phyloP scores from a whole-genome alignment of 352 stramenopile species.

The Pythium aphanidermatum region DNA sequence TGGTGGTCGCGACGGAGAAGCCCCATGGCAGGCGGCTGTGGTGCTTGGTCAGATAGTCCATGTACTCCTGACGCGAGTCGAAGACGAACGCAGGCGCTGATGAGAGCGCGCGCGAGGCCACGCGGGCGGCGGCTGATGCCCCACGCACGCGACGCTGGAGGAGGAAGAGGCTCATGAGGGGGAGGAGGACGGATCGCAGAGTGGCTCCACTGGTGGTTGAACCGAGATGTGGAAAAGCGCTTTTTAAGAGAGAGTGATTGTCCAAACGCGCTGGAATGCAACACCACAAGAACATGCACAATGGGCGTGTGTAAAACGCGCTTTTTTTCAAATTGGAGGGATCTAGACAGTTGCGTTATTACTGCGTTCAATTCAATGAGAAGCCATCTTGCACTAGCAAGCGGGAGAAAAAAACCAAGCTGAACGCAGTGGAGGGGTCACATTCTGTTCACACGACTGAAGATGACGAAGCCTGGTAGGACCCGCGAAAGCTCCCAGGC shows the following conservation, averaged over 20 bases:
- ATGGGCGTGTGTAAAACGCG: no score
- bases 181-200: background rate
- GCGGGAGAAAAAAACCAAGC: background rate
- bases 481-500: no score
- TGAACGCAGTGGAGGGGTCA: no score
- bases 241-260: slow-evolving; percentile 16
- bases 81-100: slow-evolving; percentile 66
- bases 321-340: no score
- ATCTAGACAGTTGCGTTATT: no score
- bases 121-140: slow-evolving; percentile 4
- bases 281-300: slow-evolving; percentile 18
- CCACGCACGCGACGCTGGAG: slow-evolving; percentile 3
- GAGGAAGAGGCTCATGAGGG: slow-evolving; percentile 15
- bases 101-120: slow-evolving; percentile 30
- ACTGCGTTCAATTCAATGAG: no score
- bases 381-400: no score
- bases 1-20: slow-evolving; percentile 77
- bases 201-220: slow-evolving; percentile 9
- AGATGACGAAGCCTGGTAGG: no score
- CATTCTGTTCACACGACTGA: no score
- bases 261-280: slow-evolving; percentile 1
- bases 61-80: slow-evolving; percentile 78
- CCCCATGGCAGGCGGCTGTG: slow-evolving; percentile 82
- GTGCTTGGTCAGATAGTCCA: slow-evolving; percentile 61
- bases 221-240: slow-evolving; percentile 7